phyloP scores from a whole-genome alignment of 305 asterid genomes.

The Plantago rigida region DNA sequence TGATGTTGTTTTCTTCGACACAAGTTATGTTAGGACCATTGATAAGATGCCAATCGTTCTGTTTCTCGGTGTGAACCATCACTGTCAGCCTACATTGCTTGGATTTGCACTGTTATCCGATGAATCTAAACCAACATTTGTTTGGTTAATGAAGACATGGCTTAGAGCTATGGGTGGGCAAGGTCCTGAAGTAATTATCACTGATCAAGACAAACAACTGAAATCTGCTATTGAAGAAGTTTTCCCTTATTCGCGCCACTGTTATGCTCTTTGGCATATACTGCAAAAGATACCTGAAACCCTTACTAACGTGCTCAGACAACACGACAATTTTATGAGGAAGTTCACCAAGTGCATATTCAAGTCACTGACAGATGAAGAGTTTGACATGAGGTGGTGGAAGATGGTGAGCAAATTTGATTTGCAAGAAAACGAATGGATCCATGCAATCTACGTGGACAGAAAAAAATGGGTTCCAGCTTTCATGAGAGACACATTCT shows the following conservation, averaged over 20 bases:
- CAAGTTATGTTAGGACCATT: conserved; percentile 53
- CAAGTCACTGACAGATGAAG: conserved; percentile 68
- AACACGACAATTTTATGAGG: conserved; percentile 49
- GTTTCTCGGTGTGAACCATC: conserved; percentile 88
- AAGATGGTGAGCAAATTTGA: conserved; percentile 78
- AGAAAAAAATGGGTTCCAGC: conserved; percentile 77
- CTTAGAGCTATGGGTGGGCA: conserved; percentile 74
- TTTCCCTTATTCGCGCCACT: conserved; percentile 61
- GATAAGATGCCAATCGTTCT: conserved; percentile 79
- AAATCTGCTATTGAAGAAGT: conserved; percentile 61
- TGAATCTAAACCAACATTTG: conserved; percentile 58
- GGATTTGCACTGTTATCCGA: conserved; percentile 78
- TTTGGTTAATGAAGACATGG: conserved; percentile 94
- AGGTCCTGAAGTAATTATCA: conserved; percentile 66
- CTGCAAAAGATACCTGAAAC: conserved; percentile 60
- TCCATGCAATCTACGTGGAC: conserved; percentile 63
- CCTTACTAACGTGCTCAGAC: conserved; percentile 53
- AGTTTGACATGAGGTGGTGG: conserved; percentile 89
- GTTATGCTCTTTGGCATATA: conserved; percentile 79
- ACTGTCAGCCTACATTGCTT: conserved; percentile 75
- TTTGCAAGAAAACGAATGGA: conserved; percentile 77
- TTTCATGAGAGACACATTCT: conserved; percentile 57
- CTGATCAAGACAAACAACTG: conserved; percentile 63
- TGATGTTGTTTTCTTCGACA: conserved; percentile 70
- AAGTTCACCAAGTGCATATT: conserved; percentile 71